Conservation (phyloP, 208 protist genomes). For the Trypanosoma avium region DNA sequence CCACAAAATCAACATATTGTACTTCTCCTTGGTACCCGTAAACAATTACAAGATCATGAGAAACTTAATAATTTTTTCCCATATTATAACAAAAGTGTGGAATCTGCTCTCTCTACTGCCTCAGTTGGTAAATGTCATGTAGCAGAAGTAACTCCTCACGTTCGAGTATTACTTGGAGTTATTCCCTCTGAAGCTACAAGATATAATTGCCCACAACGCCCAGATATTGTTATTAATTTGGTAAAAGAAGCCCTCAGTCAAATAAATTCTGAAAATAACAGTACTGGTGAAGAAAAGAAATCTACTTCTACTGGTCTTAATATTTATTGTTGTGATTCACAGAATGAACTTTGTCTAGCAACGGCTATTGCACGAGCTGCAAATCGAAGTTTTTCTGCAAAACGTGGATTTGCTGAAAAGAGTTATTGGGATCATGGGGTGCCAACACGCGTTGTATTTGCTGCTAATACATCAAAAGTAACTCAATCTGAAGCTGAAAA, state of each 20-base stretch:
- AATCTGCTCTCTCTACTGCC: conserved; percentile 12
- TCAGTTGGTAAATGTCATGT: conserved; percentile 23
- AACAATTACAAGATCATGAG: conserved; percentile 29
- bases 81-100: conserved; percentile 26
- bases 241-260: conserved; percentile 58
- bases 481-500: conserved; percentile 15
- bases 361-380: conserved; percentile 54
- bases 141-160: conserved; percentile 19
- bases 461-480: conserved; percentile 24
- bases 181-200: conserved; percentile 53
- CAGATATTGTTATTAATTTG: conserved; percentile 52
- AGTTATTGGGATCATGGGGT: conserved; percentile 40
- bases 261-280: conserved; percentile 17
- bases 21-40: conserved; percentile 50
- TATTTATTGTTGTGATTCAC: conserved; percentile 50
- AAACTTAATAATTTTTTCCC: conserved; percentile 16
- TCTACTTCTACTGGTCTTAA: conserved; percentile 27
- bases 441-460: conserved; percentile 48
- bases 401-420: conserved; percentile 40
- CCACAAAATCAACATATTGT: conserved; percentile 29
- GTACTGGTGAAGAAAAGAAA: neutral
- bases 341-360: conserved; percentile 41
- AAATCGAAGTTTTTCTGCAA: conserved; percentile 67
- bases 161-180: conserved; percentile 45
- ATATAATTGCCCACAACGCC: conserved; percentile 74